Base-by-base conservation (phyloP, 2,329 filamentous ascomycete genomes). In the Myriosclerotinia scirpicola region DNA sequence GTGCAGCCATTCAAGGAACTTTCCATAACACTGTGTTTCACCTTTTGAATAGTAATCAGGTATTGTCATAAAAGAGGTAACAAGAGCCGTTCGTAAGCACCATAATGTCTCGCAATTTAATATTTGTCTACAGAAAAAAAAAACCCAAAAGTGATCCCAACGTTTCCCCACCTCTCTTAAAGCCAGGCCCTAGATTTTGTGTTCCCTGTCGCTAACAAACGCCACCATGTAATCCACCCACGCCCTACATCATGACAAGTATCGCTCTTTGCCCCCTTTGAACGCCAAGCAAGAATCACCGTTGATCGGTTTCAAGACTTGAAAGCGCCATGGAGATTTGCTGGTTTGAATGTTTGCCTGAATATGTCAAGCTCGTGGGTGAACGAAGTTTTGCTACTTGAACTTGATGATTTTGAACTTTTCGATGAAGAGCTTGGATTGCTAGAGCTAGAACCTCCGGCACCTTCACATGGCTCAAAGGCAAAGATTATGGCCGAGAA, bases 401-500 rank as follows among this genome's bases (percentile, higher is more conserved):
- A 65, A 14, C 55, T 38, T 30, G 38, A 48, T 12, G 48, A 52
- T n/a, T 50, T 66, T 3, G 56, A 60, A 34, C 42, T 64, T 22
- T 40, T 72, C 60, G 64, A 71, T 38, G 70, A 68, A 12, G 71
- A 72, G 6, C 69, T 68, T 3, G 71, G 67, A 44, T 66, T 65
- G 30, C 63, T 69, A 8, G 71, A 72, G 7, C 64, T 66, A 30
- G 75, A 69, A 84, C 69, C 83, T 73, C 63, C 79, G 0, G 84
- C 82, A 7, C 71, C 72, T 58, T 75, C 73, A 5, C 80, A 77
- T 67, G 88, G 84, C 70, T 89, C 86, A 69, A 90, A 89, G 15
- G 86, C 84, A 74, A 90, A 90, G 7, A 86, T 81, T 42, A 89
- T 84, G 70, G 85, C 83, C 63, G 80, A 76, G 72, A 90, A 87